Evolutionary conservation across 2,329 filamentous ascomycete genomes (phyloP).

Genomic region (Clarireedia hainanense): DNA sequence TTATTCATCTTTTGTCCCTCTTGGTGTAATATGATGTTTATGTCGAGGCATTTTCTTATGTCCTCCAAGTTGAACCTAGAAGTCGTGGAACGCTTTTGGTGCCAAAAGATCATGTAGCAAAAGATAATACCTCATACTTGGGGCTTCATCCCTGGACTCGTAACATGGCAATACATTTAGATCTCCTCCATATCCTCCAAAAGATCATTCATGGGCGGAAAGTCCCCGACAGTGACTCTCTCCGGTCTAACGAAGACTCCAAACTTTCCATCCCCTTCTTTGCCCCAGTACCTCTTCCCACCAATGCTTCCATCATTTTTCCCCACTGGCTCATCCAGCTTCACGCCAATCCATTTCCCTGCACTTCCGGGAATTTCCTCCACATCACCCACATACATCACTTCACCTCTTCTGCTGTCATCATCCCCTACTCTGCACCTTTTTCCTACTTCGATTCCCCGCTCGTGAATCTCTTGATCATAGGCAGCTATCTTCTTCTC

Average conservation of each 20-base stretch:
- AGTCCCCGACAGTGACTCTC: conserved; percentile 70
- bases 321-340: conserved; percentile 71
- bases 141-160: too few species aligned
- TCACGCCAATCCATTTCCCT: conserved; percentile 65
- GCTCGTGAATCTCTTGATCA: conserved; percentile 60
- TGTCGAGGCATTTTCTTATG: too few species aligned
- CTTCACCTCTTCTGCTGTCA: conserved; percentile 60
- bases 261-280: conserved; percentile 46
- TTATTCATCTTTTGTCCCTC: too few species aligned
- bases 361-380: conserved; percentile 61
- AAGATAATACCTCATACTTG: too few species aligned
- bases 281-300: conserved; percentile 58
- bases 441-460: conserved; percentile 56
- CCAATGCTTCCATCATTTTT: conserved; percentile 74
- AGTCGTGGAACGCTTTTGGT: too few species aligned
- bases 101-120: too few species aligned
- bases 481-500: conserved; percentile 63
- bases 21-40: too few species aligned
- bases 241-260: conserved; percentile 76
- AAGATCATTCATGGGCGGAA: conserved; percentile 60
- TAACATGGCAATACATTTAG: not conserved
- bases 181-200: conserved; percentile 47
- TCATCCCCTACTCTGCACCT: conserved; percentile 59
- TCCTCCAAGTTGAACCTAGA: too few species aligned
- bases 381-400: conserved; percentile 65